phyloP scores from a whole-genome alignment of 225 moss, liverwort and hornwort species.

The Ulota crispa region DNA sequence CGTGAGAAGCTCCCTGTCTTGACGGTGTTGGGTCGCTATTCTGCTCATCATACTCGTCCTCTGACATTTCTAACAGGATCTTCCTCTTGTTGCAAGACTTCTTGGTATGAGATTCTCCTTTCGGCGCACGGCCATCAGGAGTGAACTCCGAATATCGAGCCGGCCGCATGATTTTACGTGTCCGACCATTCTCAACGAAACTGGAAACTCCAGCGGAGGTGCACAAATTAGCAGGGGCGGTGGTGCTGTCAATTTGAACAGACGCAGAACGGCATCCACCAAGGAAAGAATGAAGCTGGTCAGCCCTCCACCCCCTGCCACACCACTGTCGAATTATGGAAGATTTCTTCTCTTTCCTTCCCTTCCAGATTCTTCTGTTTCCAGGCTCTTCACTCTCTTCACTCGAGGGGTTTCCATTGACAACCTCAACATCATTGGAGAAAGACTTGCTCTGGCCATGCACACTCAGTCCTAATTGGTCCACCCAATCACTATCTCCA shows the following conservation, averaged over 20 bases:
- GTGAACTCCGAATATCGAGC: conserved; percentile 57
- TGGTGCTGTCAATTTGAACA: conserved; percentile 44
- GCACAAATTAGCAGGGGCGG: conserved; percentile 36
- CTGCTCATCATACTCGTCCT: conserved; percentile 54
- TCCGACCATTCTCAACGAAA: conserved; percentile 43
- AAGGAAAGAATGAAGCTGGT: conserved; percentile 80
- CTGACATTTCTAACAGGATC: conserved; percentile 52
- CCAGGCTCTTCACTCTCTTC: conserved; percentile 59
- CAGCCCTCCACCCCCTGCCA: conserved; percentile 80
- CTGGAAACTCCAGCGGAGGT: conserved; percentile 49
- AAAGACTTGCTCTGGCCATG: conserved; percentile 54
- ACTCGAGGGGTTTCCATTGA: conserved; percentile 52
- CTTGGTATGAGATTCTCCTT: conserved; percentile 49
- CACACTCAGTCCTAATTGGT: conserved; percentile 68
- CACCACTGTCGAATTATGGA: conserved; percentile 75
- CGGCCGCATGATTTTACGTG: conserved; percentile 58
- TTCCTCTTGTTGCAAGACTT: conserved; percentile 59
- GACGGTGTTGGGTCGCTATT: conserved; percentile 41
- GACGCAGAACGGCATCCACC: conserved; percentile 64
- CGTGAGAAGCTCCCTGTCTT: conserved; percentile 38
- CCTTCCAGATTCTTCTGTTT: conserved; percentile 49
- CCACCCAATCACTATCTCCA: conserved; percentile 79
- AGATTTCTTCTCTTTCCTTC: conserved; percentile 76
- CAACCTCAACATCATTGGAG: conserved; percentile 55
- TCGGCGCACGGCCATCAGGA: conserved; percentile 56